These are phyloP conservation scores for Capillidium heterosporum DNA, from an alignment of 371 early-diverging fungal genomes.

Conservation along the genomic window DNA sequence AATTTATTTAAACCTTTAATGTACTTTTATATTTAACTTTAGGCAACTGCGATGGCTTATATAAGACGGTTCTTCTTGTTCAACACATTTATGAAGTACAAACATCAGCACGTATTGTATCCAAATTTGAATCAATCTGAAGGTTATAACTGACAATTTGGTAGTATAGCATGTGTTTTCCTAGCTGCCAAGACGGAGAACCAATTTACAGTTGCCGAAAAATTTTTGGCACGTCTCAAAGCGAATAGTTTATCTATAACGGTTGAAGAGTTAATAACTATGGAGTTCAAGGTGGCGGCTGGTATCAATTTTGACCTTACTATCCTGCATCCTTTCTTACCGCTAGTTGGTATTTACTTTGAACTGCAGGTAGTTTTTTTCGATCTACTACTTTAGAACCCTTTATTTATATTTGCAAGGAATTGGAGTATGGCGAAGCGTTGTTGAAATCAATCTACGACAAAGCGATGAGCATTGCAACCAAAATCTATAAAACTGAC, in stretches of 20 bases:
- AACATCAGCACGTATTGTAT: conserved; percentile 65
- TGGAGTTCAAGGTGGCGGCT: conserved; percentile 64
- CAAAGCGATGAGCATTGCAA: too few species aligned
- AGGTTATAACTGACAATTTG: background rate
- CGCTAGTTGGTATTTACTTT: conserved; percentile 66
- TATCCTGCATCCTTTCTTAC: conserved; percentile 66
- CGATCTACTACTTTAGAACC: too few species aligned
- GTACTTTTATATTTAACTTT: background rate
- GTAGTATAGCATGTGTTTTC: conserved; percentile 63
- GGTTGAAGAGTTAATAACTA: conserved; percentile 20
- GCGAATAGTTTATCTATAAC: conserved; percentile 6
- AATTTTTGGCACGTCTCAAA: conserved; percentile 36
- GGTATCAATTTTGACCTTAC: conserved; percentile 68
- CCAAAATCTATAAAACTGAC: too few species aligned
- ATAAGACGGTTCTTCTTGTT: conserved; percentile 81
- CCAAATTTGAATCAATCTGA: background rate
- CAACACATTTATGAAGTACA: conserved; percentile 78
- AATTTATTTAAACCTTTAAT: background rate
- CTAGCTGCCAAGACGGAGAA: conserved; percentile 76
- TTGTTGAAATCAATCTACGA: too few species aligned
- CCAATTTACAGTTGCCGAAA: conserved; percentile 47
- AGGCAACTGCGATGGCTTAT: conserved; percentile 77
- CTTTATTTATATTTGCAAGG: too few species aligned
- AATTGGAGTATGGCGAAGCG: too few species aligned
- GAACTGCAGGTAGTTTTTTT: conserved; percentile 66